Percentiles rank a stretch among this genome's conserved stretches.
phyloP scores from a whole-genome alignment of 2,329 filamentous ascomycete genomes.

The Bipolaris zeicola region DNA sequence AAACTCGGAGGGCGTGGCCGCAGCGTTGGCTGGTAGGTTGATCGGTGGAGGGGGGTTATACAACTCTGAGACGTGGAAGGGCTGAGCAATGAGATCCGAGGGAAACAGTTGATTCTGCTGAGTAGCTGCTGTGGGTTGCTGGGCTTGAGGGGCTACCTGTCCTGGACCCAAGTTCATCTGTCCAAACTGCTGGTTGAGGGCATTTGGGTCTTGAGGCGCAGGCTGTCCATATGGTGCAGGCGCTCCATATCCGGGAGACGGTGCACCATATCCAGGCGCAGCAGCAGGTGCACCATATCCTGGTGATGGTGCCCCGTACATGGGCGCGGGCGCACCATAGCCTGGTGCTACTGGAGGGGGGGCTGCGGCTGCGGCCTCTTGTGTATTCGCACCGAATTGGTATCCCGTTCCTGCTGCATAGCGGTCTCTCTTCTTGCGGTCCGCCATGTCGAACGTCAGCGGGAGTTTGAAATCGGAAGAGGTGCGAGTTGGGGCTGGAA shows the following conservation, averaged over 20 bases:
- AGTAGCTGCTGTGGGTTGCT: conserved; percentile 39
- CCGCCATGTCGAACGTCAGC: conserved; percentile 38
- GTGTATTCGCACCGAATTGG: conserved; percentile 89
- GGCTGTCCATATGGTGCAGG: conserved; percentile 39
- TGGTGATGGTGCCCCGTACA: conserved; percentile 33
- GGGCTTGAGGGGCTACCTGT: conserved; percentile 38
- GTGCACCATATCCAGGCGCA: conserved; percentile 47
- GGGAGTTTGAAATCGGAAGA: conserved; percentile 9
- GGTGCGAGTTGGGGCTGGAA: conserved; percentile 16
- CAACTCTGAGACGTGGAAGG: conserved; percentile 91
- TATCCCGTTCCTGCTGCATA: conserved; percentile 95
- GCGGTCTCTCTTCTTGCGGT: conserved; percentile 83
- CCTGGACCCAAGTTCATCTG: conserved; percentile 69
- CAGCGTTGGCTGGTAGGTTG: conserved; percentile 88
- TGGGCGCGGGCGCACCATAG: conserved; percentile 49
- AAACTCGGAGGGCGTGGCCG: conserved; percentile 86
- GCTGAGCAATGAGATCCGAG: conserved; percentile 87
- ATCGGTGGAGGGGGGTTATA: conserved; percentile 91
- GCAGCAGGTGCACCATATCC: conserved; percentile 39
- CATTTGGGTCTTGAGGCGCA: conserved; percentile 62
- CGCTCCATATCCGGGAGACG: conserved; percentile 41
- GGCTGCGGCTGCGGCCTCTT: conserved; percentile 58
- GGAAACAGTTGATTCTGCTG: conserved; percentile 81
- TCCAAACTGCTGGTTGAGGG: conserved; percentile 80
- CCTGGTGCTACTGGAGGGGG: conserved; percentile 24